phyloP scores from a whole-genome alignment of 805 yeast species.

The Lipomyces sp. region DNA sequence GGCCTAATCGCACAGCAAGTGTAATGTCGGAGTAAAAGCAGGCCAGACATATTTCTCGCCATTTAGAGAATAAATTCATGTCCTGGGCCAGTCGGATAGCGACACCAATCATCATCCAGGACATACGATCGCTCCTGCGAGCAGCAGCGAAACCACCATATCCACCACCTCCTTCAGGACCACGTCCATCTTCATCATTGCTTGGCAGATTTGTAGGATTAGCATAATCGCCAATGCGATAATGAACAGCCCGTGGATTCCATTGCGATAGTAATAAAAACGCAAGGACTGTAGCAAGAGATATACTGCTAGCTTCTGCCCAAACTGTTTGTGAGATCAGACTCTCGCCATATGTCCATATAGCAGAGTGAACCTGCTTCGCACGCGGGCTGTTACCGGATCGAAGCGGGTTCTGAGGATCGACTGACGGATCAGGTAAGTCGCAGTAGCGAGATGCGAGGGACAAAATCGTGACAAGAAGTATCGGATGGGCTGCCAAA shows the following conservation, averaged over 20 bases:
- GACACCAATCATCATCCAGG: slow-evolving; percentile 91
- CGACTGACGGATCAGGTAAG: slow-evolving; percentile 48
- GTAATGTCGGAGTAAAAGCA: slow-evolving; percentile 84
- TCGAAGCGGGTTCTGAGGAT: slow-evolving; percentile 10
- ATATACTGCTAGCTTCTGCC: slow-evolving; percentile 90
- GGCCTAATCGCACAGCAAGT: slow-evolving; percentile 78
- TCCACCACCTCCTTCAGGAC: slow-evolving; percentile 50
- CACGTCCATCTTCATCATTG: slow-evolving; percentile 36
- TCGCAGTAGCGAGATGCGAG: slow-evolving; percentile 78
- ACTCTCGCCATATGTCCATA: slow-evolving; percentile 85
- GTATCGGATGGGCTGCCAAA: slow-evolving; percentile 77
- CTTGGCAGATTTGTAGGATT: slow-evolving; percentile 50
- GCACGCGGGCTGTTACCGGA: slow-evolving; percentile 22
- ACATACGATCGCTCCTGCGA: slow-evolving; percentile 85
- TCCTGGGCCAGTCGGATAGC: slow-evolving; percentile 87
- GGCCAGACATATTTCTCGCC: slow-evolving; percentile 76
- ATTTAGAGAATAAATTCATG: slow-evolving; percentile 75
- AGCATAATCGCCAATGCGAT: slow-evolving; percentile 73
- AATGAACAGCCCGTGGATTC: slow-evolving; percentile 94
- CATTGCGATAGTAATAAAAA: slow-evolving; percentile 87
- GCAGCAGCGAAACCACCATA: slow-evolving; percentile 81
- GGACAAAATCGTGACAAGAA: slow-evolving; percentile 79
- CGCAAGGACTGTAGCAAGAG: slow-evolving; percentile 84
- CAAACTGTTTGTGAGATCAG: slow-evolving; percentile 84
- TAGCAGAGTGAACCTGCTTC: slow-evolving; percentile 63